Percentiles rank a stretch among this genome's conserved stretches.
phyloP scores from a whole-genome alignment of 169 alveolate genomes.

The Cryptosporidium ryanae region DNA sequence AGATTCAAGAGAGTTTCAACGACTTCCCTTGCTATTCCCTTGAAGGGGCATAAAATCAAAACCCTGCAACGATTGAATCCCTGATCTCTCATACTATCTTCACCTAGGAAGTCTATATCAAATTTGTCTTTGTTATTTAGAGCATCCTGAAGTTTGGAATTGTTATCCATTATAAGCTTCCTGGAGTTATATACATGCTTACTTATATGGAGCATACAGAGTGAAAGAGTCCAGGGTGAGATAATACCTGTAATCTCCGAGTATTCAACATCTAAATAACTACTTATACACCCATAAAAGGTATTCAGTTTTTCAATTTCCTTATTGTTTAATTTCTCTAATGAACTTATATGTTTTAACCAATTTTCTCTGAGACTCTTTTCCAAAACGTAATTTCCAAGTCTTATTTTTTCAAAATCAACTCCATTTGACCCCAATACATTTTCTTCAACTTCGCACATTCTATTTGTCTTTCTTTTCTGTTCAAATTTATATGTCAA shows the following conservation, averaged over 20 bases:
- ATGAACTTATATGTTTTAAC: slow-evolving; percentile 1
- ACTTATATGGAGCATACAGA: slow-evolving; percentile 30
- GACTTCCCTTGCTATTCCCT: slow-evolving; percentile 81
- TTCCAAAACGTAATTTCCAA: slow-evolving; percentile 10
- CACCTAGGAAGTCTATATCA: slow-evolving; percentile 48
- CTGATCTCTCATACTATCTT: slow-evolving; percentile 79
- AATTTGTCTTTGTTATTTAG: slow-evolving; percentile 32
- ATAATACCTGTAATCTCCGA: slow-evolving; percentile 45
- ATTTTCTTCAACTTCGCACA: slow-evolving; percentile 2
- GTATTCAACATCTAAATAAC: slow-evolving; percentile 77
- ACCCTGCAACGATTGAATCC: slow-evolving; percentile 88
- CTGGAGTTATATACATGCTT: slow-evolving; percentile 53
- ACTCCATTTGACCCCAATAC: not conserved
- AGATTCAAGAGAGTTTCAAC: slow-evolving; percentile 79
- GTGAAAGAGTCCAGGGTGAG: slow-evolving; percentile 58
- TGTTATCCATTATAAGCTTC: slow-evolving; percentile 26
- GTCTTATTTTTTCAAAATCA: not conserved
- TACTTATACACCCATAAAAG: slow-evolving; percentile 75
- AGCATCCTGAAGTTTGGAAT: slow-evolving; percentile 16
- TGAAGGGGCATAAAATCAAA: slow-evolving; percentile 82
- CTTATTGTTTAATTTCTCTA: not conserved
- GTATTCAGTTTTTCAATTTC: slow-evolving; percentile 66
- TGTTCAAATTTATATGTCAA: slow-evolving; percentile 10
- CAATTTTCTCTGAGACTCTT: slow-evolving; percentile 30
- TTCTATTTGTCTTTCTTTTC: slow-evolving; percentile 13